Conservation (phyloP, 805 yeast species). For the Sugiyamaella boreocaroliniensis region DNA sequence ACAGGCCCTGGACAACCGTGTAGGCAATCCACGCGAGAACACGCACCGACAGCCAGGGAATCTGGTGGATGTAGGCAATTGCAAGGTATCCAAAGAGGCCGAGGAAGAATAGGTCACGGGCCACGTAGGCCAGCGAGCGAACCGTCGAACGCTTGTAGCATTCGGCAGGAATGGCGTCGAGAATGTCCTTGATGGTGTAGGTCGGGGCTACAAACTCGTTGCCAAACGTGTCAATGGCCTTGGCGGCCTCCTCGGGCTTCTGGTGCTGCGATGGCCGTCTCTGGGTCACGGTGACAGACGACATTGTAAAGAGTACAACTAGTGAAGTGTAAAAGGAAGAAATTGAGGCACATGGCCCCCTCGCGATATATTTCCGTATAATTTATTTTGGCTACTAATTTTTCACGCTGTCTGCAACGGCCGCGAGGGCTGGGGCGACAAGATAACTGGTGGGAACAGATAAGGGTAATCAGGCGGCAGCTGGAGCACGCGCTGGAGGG, state of each 20-base stretch:
- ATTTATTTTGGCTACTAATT: no score
- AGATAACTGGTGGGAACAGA: no score
- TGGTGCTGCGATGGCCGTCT: constrained; percentile 14
- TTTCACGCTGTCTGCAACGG: no score
- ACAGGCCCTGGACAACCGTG: constrained; percentile 51
- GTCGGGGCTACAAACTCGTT: constrained; percentile 67
- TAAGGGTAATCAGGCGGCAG: no score
- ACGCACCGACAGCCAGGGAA: constrained; percentile 41
- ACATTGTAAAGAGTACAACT: constrained; percentile 1
- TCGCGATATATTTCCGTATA: no score
- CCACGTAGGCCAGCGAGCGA: constrained; percentile 56
- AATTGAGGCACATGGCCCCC: background rate
- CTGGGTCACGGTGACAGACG: constrained; percentile 17
- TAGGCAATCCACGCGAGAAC: constrained; percentile 54
- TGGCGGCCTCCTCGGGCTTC: constrained; percentile 2
- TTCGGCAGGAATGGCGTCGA: constrained; percentile 63
- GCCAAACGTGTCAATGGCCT: constrained; percentile 50
- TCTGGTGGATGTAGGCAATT: constrained; percentile 45
- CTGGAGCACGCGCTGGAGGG: no score
- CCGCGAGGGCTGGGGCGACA: no score
- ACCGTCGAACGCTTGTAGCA: constrained; percentile 60
- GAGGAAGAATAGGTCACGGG: constrained; percentile 49
- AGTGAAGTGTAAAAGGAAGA: background rate
- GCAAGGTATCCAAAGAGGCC: constrained; percentile 48
- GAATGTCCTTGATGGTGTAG: constrained; percentile 66